Percentiles rank a stretch among this genome's conserved stretches.
phyloP scores from a whole-genome alignment of 2,329 filamentous ascomycete species.

The Sclerotinia trifoliorum region DNA sequence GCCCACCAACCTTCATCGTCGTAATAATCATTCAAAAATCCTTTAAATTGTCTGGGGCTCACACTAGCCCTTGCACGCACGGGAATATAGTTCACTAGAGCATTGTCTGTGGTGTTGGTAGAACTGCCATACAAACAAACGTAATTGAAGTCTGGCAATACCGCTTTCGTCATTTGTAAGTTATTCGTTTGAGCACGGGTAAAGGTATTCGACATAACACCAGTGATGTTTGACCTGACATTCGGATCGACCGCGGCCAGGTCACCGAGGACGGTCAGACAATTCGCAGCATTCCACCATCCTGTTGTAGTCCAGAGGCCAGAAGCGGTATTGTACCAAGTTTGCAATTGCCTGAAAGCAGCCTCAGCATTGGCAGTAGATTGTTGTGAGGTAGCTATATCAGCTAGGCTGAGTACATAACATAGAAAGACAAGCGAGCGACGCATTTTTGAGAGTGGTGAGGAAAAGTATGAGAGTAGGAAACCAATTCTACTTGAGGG shows the following conservation, averaged over 20 bases:
- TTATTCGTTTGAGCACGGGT: conserved; percentile 34
- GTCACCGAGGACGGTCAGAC: conserved; percentile 61
- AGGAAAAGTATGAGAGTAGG: background rate
- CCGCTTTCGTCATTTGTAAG: conserved; percentile 34
- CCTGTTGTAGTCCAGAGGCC: conserved; percentile 63
- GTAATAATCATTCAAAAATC: conserved; percentile 55
- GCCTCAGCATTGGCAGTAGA: conserved; percentile 32
- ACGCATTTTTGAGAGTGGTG: conserved; percentile 11
- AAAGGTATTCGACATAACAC: conserved; percentile 48
- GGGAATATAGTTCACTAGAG: background rate
- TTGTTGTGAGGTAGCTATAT: conserved; percentile 21
- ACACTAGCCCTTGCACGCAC: background rate
- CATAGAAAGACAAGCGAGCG: conserved; percentile 3
- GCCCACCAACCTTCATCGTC: conserved; percentile 67
- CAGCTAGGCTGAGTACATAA: conserved; percentile 11
- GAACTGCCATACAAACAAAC: conserved; percentile 22
- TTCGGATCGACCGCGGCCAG: conserved; percentile 40
- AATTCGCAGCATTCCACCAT: conserved; percentile 77
- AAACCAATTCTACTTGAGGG: background rate
- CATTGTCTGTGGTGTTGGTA: conserved; percentile 4
- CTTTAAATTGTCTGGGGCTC: conserved; percentile 43
- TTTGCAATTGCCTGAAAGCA: conserved; percentile 50
- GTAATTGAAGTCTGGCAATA: conserved; percentile 32
- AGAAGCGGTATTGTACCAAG: conserved; percentile 58
- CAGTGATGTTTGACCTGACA: conserved; percentile 39